Conservation (phyloP, 768 basidiomycete genomes). For the Hypholoma sublateritium region DNA sequence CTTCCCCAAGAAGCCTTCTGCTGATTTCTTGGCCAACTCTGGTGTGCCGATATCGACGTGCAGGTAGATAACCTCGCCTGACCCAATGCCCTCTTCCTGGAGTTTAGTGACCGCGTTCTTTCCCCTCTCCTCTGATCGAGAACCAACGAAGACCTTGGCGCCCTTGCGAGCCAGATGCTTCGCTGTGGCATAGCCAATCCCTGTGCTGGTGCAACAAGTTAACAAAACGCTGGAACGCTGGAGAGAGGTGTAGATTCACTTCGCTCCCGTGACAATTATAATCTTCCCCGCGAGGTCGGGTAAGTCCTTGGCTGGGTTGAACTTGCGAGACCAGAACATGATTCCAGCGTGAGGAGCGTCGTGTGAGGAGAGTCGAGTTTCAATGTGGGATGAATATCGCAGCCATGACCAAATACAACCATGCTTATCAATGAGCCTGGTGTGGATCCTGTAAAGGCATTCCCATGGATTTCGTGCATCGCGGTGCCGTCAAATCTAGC, state of each 20-base stretch:
- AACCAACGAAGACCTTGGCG: conserved; percentile 26
- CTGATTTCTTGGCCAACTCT: conserved; percentile 36
- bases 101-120: conserved; percentile 23
- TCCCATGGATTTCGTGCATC: no score
- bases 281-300: conserved; percentile 46
- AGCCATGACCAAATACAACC: no score
- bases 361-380: no score
- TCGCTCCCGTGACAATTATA: conserved; percentile 25
- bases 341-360: background rate
- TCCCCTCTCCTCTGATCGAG: conserved; percentile 21
- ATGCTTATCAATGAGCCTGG: no score
- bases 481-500: no score
- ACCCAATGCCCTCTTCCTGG: conserved; percentile 18
- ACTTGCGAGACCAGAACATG: conserved; percentile 15
- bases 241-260: conserved; percentile 5
- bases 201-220: conserved; percentile 10
- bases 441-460: no score
- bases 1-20: conserved; percentile 38
- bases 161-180: conserved; percentile 23
- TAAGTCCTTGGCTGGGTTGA: conserved; percentile 33
- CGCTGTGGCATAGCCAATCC: conserved; percentile 45
- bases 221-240: no score
- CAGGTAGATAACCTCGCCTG: conserved; percentile 42
- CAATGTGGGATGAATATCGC: no score
- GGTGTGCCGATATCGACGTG: conserved; percentile 48